Base-by-base conservation (phyloP, 192 early-diverging fungal genomes). In the Entophlyctis luteolus region DNA sequence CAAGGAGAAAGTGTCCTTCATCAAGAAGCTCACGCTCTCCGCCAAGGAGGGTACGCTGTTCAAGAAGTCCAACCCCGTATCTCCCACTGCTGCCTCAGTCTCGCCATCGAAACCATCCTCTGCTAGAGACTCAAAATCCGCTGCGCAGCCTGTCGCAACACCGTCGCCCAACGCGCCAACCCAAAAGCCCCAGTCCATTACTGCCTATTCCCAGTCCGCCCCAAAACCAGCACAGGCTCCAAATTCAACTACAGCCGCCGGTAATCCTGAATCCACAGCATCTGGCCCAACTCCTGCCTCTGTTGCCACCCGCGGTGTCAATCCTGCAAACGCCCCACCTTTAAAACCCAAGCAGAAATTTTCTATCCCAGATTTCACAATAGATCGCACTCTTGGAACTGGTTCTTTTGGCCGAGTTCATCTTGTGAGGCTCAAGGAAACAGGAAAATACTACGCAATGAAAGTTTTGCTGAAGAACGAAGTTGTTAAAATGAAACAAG, bases 321-420 rank as follows among this genome's bases (percentile, higher is more conserved):
- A 49, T 23, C 62, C 65, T 28, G 65, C 65, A 4, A 42, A 53
- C 27, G 38, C 48, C 22, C 67, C 67, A 18, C 67, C 67, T 4
- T 37, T 60, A 20, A 55, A 60, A 29, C 55, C 36, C 27, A 76
- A 67, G 45, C 37, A 65, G 23, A 82, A 82, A 48, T 73, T 70
- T 63, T 47, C 59, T 10, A 81, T 98, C 47, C 74, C 80, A 28
- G 91, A 96, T 67, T 91, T 97, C 58, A 79, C 86, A 46, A 80
- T 97, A 52, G 83, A 89, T 66, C 87, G 91, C 34, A 98, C 96
- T 20, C 73, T 98, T 23, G 96, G 96, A 14, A 97, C 95, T 0
- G 96, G 96, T 16, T 95, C 92, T 5, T 97, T 98, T 81, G 96
- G 96, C 29, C 87, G 96, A 18, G 96, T 98, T 36, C 95, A 96